Evolutionary conservation across 2,329 filamentous ascomycete genomes (phyloP).

Genomic region (Diaporthe eres): DNA sequence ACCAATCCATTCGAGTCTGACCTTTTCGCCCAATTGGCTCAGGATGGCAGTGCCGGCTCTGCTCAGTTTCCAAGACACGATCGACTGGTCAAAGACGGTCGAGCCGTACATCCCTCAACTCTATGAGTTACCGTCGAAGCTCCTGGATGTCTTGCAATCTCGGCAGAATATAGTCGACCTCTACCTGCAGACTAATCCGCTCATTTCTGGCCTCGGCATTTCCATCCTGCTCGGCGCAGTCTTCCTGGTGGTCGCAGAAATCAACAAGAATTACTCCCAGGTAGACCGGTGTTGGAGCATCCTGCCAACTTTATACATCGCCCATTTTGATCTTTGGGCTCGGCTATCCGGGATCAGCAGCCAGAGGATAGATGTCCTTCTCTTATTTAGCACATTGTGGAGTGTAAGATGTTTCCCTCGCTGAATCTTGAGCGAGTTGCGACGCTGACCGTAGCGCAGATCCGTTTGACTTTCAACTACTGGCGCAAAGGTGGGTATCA

Average conservation of each 20-base stretch:
- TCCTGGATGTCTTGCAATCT: constrained; percentile 72
- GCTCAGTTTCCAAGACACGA: constrained; percentile 79
- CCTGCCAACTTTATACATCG: constrained; percentile 87
- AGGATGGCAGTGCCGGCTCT: constrained; percentile 81
- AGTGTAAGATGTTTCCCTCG: constrained; percentile 69
- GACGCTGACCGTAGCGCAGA: constrained; percentile 59
- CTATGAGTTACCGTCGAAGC: constrained; percentile 75
- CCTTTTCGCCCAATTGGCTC: background rate
- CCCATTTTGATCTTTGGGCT: constrained; percentile 88
- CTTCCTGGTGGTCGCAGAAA: constrained; percentile 82
- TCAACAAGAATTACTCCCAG: constrained; percentile 97
- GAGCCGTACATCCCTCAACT: constrained; percentile 81
- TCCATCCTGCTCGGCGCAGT: constrained; percentile 79
- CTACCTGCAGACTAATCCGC: constrained; percentile 88
- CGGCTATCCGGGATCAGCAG: constrained; percentile 80
- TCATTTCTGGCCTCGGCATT: constrained; percentile 81
- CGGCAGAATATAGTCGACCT: constrained; percentile 75
- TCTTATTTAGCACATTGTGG: constrained; percentile 82
- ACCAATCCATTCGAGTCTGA: background rate
- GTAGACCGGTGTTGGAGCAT: constrained; percentile 95
- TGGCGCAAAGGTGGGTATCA: constrained; percentile 94
- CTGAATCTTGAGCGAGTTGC: background rate
- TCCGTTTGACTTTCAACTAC: constrained; percentile 94
- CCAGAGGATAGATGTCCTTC: constrained; percentile 78
- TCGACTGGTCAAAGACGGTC: constrained; percentile 81